Evolutionary conservation across 768 basidiomycete genomes (phyloP).

Genomic region (Mycena albidolilacea): DNA sequence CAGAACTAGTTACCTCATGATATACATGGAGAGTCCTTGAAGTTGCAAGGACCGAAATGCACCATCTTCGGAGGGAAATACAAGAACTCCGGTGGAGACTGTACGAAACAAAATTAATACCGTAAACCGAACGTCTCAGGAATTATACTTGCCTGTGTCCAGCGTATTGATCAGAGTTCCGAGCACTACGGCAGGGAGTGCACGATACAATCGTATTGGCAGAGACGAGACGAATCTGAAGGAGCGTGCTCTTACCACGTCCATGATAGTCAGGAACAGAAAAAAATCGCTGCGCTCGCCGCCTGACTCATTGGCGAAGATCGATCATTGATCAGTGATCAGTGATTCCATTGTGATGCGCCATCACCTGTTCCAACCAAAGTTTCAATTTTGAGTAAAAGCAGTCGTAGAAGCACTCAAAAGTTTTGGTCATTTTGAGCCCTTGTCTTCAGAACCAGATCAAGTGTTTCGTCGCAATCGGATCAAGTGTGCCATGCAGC

Average conservation of each 20-base stretch:
- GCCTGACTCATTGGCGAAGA: too few species aligned
- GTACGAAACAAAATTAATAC: neutral
- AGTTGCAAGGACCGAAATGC: conserved; percentile 41
- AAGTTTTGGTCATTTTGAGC: too few species aligned
- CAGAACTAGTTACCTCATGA: conserved; percentile 38
- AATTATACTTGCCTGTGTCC: conserved; percentile 29
- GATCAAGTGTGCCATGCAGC: too few species aligned
- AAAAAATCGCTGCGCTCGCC: too few species aligned
- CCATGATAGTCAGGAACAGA: conserved; percentile 19
- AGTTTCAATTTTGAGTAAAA: too few species aligned
- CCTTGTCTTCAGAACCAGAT: too few species aligned
- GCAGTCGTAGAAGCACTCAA: too few species aligned
- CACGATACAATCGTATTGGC: conserved; percentile 40
- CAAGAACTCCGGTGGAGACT: conserved; percentile 43
- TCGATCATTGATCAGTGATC: too few species aligned
- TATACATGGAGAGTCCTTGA: conserved; percentile 45
- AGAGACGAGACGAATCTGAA: conserved; percentile 23
- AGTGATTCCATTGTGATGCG: too few species aligned
- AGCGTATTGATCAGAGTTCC: conserved; percentile 42
- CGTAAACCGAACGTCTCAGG: neutral
- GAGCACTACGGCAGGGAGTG: conserved; percentile 41
- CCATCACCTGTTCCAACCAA: too few species aligned
- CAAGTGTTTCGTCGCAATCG: too few species aligned
- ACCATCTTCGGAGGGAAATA: conserved; percentile 40
- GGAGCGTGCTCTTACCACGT: conserved; percentile 25